Evolutionary conservation across 495 filamentous ascomycete genomes (phyloP).

Genomic region (Achaetomiella virescens): DNA sequence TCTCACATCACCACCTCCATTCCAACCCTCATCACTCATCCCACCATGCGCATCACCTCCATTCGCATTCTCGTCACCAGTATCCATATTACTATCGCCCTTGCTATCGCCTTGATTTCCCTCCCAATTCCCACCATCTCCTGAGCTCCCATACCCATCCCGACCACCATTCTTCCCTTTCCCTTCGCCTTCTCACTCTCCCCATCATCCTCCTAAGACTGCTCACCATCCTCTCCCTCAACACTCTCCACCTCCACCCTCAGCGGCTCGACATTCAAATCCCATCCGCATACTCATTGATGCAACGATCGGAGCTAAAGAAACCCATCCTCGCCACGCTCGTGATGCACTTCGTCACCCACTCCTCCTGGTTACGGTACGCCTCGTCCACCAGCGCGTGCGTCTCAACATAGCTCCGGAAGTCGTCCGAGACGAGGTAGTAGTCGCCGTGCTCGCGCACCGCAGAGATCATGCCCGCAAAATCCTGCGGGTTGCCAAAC

Average conservation of each 20-base stretch:
- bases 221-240: not conserved
- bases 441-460: conserved; percentile 93
- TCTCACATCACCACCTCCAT: too few species aligned
- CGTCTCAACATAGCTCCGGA: conserved; percentile 85
- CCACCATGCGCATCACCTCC: too few species aligned
- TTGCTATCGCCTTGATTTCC: too few species aligned
- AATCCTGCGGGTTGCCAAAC: conserved; percentile 72
- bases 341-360: conserved; percentile 82
- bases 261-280: conserved; percentile 92
- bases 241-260: conserved; percentile 12
- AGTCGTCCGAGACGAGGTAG: conserved; percentile 95
- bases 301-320: conserved; percentile 94
- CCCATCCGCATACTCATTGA: conserved; percentile 92
- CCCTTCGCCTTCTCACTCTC: not conserved
- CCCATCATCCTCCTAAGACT: not conserved
- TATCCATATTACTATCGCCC: too few species aligned
- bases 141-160: too few species aligned
- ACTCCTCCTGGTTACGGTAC: conserved; percentile 84
- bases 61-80: too few species aligned
- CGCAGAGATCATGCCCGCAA: conserved; percentile 71
- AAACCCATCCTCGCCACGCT: conserved; percentile 90
- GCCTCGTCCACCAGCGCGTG: conserved; percentile 84
- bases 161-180: not conserved
- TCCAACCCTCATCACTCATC: too few species aligned
- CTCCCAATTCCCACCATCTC: too few species aligned